Evolutionary conservation across 2,329 filamentous ascomycete genomes (phyloP).

Genomic region (Calonectria multiphialidica): DNA sequence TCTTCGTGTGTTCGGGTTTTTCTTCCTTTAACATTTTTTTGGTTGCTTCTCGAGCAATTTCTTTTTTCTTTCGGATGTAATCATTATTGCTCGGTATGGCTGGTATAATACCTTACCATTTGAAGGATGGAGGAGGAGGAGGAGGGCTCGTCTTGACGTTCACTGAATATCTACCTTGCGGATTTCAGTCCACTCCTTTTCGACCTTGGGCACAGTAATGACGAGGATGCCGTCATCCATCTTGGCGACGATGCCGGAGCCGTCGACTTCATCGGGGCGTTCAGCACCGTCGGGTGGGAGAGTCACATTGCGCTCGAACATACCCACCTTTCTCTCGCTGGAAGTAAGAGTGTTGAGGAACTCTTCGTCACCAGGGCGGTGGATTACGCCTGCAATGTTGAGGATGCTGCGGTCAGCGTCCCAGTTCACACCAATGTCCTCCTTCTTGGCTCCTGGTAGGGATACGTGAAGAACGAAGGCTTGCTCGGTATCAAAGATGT

Average conservation of each 20-base stretch:
- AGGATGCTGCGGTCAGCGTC: conserved; percentile 76
- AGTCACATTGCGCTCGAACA: conserved; percentile 78
- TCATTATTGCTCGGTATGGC: neutral
- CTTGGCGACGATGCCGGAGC: conserved; percentile 76
- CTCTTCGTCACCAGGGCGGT: conserved; percentile 78
- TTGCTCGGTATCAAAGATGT: conserved; percentile 78
- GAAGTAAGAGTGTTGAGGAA: conserved; percentile 73
- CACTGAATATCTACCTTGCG: conserved; percentile 70
- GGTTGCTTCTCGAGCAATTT: neutral
- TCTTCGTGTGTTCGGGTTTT: neutral
- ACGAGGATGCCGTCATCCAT: conserved; percentile 83
- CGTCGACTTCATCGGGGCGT: conserved; percentile 72
- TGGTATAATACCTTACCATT: conserved; percentile 2
- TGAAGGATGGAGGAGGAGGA: neutral
- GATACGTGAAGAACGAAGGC: conserved; percentile 80
- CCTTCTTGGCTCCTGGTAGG: conserved; percentile 82
- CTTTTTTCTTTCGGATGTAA: neutral
- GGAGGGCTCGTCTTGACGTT: neutral
- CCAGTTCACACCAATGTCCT: conserved; percentile 83
- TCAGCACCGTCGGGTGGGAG: conserved; percentile 61
- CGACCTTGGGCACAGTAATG: conserved; percentile 81
- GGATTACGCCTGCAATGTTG: conserved; percentile 77
- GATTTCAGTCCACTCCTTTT: conserved; percentile 75
- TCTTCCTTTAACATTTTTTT: conserved; percentile 2
- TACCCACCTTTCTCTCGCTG: conserved; percentile 78